Conservation (phyloP, 352 stramenopile species). For the Phytophthora capsici region DNA sequence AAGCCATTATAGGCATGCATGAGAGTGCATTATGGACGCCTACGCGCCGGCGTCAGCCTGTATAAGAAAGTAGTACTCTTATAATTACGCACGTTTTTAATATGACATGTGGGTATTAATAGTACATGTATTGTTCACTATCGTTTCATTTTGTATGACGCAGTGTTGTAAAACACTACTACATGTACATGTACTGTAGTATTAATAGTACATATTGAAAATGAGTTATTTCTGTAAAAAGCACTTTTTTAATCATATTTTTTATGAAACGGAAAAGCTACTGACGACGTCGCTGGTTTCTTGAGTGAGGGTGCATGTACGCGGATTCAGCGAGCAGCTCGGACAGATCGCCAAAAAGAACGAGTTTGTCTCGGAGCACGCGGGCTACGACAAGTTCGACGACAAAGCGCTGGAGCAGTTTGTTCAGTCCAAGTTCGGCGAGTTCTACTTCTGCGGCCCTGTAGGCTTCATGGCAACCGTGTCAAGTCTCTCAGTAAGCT, state of each 20-base stretch:
- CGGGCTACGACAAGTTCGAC: constrained; percentile 41
- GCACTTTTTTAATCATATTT: no score
- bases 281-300: constrained; percentile 54
- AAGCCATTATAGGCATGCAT: no score
- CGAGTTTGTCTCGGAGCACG: constrained; percentile 43
- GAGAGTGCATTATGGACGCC: neutral
- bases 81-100: no score
- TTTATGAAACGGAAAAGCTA: constrained; percentile 10
- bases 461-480: constrained; percentile 60
- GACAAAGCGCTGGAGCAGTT: constrained; percentile 37
- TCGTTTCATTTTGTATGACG: no score
- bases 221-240: no score
- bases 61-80: no score
- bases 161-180: no score
- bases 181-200: no score
- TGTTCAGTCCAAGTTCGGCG: constrained; percentile 41
- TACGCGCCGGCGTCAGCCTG: constrained; percentile 7
- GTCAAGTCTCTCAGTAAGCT: constrained; percentile 39
- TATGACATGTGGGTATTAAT: no score
- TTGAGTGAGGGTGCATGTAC: constrained; percentile 59
- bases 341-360: constrained; percentile 38
- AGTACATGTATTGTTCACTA: no score
- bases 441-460: constrained; percentile 71
- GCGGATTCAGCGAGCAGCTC: constrained; percentile 40
- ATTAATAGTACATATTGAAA: no score